Base-by-base conservation (phyloP, 1,284 basidiomycete species). In the Cutaneotrichosporon cyanovorans region DNA sequence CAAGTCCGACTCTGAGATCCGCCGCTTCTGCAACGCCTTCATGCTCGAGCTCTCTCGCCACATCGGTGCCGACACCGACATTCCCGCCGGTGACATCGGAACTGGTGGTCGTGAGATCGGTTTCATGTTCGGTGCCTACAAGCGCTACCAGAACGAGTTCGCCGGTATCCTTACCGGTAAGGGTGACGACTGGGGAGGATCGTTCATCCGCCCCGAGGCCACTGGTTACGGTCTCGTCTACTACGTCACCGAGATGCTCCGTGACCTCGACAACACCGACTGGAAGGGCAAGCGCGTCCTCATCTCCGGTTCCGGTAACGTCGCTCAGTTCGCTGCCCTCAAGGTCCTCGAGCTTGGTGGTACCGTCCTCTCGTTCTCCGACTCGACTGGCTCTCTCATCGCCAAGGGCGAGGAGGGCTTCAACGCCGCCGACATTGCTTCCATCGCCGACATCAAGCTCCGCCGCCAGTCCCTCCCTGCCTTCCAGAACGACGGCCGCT, bases 301-400 rank as follows among this genome's bases (percentile, higher is more conserved):
- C 57, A 80, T 87, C 71, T 85, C 83, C 22, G 84, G 81, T 54
- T 77, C 80, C 21, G 83, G 83, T 23, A 84, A 85, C 68, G 83
- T 85, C 53, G 79, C 82, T 34, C 83, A 85, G 66, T 87, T 77
- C 74, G 85, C 84, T 42, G 85, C 85, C 4, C 76, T 85, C 67
- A 87, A 86, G 73, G 79, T 84, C 51, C 78, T 87, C 67, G 83
- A 85, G 71, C 81, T 86, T 61, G 85, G 84, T 47, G 84, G 78
- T 48, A 79, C 74, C 48, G 84, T 86, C 45, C 72, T 84, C 61
- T 81, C 83, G n/a, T 78, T 87, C 55, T 85, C 82, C 57, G 85
- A 87, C 75, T 86, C 84, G 52, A 81, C 80, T 65, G 85, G 85
- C 50, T 72, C 82, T 9, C 74, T 87, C 56, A 76, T 86, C 65